Percentiles rank a stretch among this genome's conserved stretches.
These are phyloP conservation scores for Logfia minima DNA, from an alignment of 129 eudicot species.

Conservation along the genomic window DNA sequence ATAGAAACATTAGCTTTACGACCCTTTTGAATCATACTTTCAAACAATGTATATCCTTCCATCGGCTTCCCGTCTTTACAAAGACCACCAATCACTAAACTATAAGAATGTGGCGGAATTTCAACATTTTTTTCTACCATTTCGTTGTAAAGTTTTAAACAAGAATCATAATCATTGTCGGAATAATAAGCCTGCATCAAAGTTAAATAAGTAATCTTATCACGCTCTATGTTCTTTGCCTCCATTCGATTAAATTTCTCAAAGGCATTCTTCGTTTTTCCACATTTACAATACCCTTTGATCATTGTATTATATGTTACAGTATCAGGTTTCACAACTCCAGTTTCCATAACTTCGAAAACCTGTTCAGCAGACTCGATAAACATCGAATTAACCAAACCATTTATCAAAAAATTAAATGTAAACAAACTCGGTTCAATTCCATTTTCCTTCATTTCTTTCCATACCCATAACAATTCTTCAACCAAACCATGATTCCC, in stretches of 20 bases:
- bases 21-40: slow-evolving; percentile 62
- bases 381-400: slow-evolving; percentile 71
- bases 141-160: slow-evolving; percentile 77
- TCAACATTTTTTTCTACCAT: slow-evolving; percentile 81
- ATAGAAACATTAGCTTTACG: slow-evolving; percentile 72
- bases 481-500: slow-evolving; percentile 89
- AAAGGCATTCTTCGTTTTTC: slow-evolving; percentile 67
- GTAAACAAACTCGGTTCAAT: slow-evolving; percentile 81
- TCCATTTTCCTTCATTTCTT: slow-evolving; percentile 63
- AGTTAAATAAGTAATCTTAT: slow-evolving; percentile 81
- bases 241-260: slow-evolving; percentile 66
- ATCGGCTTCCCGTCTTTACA: slow-evolving; percentile 80
- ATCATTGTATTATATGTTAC: slow-evolving; percentile 90
- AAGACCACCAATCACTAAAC: slow-evolving; percentile 87
- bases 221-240: slow-evolving; percentile 51
- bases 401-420: slow-evolving; percentile 81
- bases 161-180: slow-evolving; percentile 54
- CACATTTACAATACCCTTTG: slow-evolving; percentile 86
- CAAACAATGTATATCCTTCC: slow-evolving; percentile 62
- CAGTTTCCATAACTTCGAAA: slow-evolving; percentile 85
- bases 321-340: slow-evolving; percentile 68
- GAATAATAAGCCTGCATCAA: slow-evolving; percentile 78
- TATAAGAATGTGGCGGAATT: slow-evolving; percentile 84
- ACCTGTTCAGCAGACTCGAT: slow-evolving; percentile 85
- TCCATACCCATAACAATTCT: slow-evolving; percentile 94